Conservation (phyloP, 2,329 filamentous ascomycete genomes). For the Alternaria incomplexa region DNA sequence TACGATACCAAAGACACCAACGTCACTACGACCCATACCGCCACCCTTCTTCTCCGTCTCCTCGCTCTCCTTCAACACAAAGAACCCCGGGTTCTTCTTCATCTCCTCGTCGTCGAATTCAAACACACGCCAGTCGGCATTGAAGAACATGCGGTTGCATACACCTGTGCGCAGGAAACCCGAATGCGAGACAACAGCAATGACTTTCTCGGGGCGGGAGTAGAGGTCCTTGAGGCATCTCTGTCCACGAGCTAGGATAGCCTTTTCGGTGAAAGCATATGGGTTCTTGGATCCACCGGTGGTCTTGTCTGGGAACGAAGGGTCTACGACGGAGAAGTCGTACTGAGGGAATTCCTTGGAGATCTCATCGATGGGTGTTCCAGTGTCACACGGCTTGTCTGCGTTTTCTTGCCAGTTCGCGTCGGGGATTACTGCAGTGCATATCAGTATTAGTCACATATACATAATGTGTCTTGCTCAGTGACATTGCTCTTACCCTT, state of each 20-base stretch:
- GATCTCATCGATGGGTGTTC: slow-evolving; percentile 56
- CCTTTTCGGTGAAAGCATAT: slow-evolving; percentile 61
- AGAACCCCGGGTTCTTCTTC: slow-evolving; percentile 49
- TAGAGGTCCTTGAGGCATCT: slow-evolving; percentile 59
- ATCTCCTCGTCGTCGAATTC: slow-evolving; percentile 59
- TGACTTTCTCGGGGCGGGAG: slow-evolving; percentile 63
- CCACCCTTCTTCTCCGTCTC: slow-evolving; percentile 55
- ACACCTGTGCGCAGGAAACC: slow-evolving; percentile 67
- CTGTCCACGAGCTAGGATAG: slow-evolving; percentile 63
- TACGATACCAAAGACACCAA: slow-evolving; percentile 39
- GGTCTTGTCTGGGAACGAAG: slow-evolving; percentile 68
- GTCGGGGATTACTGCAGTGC: slow-evolving; percentile 56
- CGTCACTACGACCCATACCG: slow-evolving; percentile 59
- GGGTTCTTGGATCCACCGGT: slow-evolving; percentile 44
- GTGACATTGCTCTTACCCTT: slow-evolving; percentile 28
- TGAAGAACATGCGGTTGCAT: slow-evolving; percentile 58
- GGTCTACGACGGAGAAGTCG: slow-evolving; percentile 64
- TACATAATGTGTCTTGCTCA: background rate
- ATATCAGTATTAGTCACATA: background rate
- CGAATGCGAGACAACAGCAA: slow-evolving; percentile 70
- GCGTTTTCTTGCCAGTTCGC: slow-evolving; percentile 68
- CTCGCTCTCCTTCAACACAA: slow-evolving; percentile 55
- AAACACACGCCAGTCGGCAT: slow-evolving; percentile 70
- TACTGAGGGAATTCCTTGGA: slow-evolving; percentile 60
- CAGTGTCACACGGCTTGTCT: slow-evolving; percentile 66